These are phyloP conservation scores for Solanum tarapatanum DNA, from an alignment of 257 asterid genomes.

Conservation along the genomic window DNA sequence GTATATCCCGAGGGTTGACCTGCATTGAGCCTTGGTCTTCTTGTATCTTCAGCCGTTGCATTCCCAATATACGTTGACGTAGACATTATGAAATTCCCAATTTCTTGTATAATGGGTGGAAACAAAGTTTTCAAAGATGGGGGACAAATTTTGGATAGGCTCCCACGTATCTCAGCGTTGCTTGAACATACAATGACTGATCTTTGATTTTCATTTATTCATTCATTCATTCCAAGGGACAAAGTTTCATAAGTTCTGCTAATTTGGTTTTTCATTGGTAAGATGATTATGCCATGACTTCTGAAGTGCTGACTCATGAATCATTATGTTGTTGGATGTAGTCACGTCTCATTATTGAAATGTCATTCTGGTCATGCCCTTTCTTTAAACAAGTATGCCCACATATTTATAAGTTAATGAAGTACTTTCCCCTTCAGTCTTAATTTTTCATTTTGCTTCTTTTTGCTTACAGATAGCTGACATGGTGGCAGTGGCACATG, in stretches of 20 bases:
- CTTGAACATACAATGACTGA: background rate
- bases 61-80: background rate
- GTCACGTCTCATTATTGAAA: background rate
- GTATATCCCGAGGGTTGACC: background rate
- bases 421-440: background rate
- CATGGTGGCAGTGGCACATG: constrained; percentile 95
- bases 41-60: background rate
- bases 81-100: background rate
- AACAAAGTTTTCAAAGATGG: background rate
- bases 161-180: background rate
- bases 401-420: background rate
- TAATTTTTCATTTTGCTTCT: background rate
- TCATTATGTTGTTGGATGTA: background rate
- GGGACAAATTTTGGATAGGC: background rate
- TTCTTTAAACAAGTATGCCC: background rate
- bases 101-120: background rate
- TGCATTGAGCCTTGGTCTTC: background rate
- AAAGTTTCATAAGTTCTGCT: background rate
- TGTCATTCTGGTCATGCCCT: background rate
- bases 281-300: background rate
- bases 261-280: background rate
- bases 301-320: background rate
- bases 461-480: constrained; percentile 70
- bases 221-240: background rate
- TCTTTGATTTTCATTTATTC: background rate